A percentile compares a stretch with the other conserved stretches of the same genome.
Evolutionary conservation across 306 rosid species (phyloP).

Genomic region (Trifolium dubium): DNA sequence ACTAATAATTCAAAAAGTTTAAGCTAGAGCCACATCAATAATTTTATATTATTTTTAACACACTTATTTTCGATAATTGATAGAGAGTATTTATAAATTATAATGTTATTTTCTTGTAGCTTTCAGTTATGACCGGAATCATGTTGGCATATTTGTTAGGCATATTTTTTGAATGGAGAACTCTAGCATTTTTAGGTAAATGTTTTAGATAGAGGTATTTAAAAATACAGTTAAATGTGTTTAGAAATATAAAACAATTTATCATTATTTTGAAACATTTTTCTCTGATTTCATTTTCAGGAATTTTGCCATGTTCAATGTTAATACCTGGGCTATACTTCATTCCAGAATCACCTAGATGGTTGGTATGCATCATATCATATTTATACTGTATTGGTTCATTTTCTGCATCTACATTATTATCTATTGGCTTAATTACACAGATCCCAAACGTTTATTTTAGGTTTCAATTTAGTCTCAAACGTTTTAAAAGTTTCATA

Average conservation of each 20-base stretch:
- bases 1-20: no score
- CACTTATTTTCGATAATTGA: no score
- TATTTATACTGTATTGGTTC: not conserved
- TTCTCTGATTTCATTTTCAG: slow-evolving; percentile 47
- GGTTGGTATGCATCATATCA: slow-evolving; percentile 74
- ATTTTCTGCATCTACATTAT: not conserved
- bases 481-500: no score
- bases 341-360: slow-evolving; percentile 91
- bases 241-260: not conserved
- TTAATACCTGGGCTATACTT: slow-evolving; percentile 70
- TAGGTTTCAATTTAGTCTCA: no score
- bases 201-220: not conserved
- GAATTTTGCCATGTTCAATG: slow-evolving; percentile 68
- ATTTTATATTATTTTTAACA: no score
- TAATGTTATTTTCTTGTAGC: slow-evolving; percentile 42
- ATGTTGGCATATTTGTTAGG: slow-evolving; percentile 76
- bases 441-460: no score
- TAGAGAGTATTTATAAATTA: not conserved
- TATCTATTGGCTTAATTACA: no score
- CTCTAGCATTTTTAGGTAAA: slow-evolving; percentile 68
- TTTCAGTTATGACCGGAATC: slow-evolving; percentile 64
- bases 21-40: no score
- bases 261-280: slow-evolving; percentile 1
- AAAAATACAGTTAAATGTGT: no score
- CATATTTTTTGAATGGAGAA: slow-evolving; percentile 69